phyloP scores from a whole-genome alignment of 192 early-diverging fungal species.

The Backusella parvicylindrica region DNA sequence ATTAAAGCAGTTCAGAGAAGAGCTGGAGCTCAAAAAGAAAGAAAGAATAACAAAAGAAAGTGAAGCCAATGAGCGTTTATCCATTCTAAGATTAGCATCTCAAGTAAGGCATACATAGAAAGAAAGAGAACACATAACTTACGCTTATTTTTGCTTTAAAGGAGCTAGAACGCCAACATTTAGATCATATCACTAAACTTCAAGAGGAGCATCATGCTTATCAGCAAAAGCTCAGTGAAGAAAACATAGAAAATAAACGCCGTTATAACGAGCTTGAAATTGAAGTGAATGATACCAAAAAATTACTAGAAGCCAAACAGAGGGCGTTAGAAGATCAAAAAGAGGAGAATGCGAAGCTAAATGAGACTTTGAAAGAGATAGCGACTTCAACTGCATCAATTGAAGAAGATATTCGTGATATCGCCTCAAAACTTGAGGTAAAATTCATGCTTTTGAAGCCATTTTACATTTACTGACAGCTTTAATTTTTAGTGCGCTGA shows the following conservation, averaged over 20 bases:
- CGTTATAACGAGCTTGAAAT: not conserved
- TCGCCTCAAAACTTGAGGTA: not conserved
- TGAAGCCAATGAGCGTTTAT: not conserved
- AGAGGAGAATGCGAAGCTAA: not conserved
- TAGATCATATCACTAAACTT: not conserved
- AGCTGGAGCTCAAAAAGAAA: not conserved
- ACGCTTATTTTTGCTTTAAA: not conserved
- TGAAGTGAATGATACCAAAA: not conserved
- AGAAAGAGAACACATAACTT: not conserved
- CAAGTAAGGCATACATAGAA: not conserved
- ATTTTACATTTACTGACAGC: not conserved
- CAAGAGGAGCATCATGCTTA: not conserved
- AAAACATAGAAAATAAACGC: not conserved
- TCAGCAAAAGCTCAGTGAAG: not conserved
- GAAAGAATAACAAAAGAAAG: not conserved
- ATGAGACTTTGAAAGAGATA: not conserved
- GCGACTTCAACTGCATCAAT: not conserved
- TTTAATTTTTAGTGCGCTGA: not conserved
- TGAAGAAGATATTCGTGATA: not conserved
- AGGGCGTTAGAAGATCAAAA: not conserved
- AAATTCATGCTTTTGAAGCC: not conserved
- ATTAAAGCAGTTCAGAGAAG: not conserved
- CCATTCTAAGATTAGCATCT: not conserved
- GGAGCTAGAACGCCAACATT: conserved; percentile 2
- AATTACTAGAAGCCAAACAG: not conserved